Percentiles rank a stretch among this genome's conserved stretches.
These are phyloP conservation scores for Hypoxylon sp. DNA, from an alignment of 2,329 filamentous ascomycete species.

Conservation along the genomic window DNA sequence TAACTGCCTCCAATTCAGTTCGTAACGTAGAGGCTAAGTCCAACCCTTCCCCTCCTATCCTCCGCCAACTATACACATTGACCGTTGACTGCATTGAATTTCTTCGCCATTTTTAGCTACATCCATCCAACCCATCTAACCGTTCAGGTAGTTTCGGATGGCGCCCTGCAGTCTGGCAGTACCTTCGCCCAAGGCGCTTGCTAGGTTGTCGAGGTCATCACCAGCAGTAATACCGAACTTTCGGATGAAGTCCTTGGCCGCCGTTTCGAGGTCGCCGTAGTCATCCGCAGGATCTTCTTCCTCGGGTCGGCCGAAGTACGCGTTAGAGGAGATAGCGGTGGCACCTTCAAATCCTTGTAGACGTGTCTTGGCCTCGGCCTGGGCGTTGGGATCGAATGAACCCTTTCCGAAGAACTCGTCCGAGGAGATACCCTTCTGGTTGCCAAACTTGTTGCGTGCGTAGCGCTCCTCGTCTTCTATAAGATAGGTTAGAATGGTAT, in stretches of 20 bases:
- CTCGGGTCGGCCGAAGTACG: conserved; percentile 95
- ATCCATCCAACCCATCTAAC: conserved; percentile 56
- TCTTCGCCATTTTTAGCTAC: background rate
- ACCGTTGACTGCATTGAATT: background rate
- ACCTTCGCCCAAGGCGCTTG: conserved; percentile 86
- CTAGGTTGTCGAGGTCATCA: conserved; percentile 94
- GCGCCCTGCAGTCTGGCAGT: conserved; percentile 86
- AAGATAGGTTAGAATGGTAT: conserved; percentile 46
- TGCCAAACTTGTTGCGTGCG: conserved; percentile 89
- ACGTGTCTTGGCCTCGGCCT: conserved; percentile 87
- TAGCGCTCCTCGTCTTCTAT: conserved; percentile 84
- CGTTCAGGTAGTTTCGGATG: conserved; percentile 75
- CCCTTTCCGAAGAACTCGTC: conserved; percentile 99
- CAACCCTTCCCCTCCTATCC: background rate
- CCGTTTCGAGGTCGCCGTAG: conserved; percentile 92
- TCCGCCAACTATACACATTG: background rate
- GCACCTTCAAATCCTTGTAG: conserved; percentile 95
- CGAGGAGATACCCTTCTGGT: conserved; percentile 95
- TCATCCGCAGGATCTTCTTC: conserved; percentile 80
- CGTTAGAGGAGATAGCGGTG: conserved; percentile 92
- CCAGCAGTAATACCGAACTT: conserved; percentile 96
- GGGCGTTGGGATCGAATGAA: conserved; percentile 82
- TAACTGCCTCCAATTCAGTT: conserved; percentile 9
- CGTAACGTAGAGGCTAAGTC: background rate
- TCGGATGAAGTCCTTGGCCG: conserved; percentile 95